Evolutionary conservation across 2,329 filamentous ascomycete species (phyloP).

Genomic region (Huntiella savannae): DNA sequence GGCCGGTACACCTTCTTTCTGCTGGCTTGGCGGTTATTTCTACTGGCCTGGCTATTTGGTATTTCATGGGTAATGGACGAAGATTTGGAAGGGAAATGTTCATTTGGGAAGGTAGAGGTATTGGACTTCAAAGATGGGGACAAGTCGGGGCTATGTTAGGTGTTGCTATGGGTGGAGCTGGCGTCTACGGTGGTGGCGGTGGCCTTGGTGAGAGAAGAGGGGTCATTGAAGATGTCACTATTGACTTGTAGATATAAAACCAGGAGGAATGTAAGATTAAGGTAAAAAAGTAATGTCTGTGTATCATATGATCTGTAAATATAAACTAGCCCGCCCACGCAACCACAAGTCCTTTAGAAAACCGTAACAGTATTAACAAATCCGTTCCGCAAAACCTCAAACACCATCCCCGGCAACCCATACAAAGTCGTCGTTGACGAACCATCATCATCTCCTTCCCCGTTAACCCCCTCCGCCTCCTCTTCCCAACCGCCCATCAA

Average conservation of each 20-base stretch:
- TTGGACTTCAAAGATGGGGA: conserved; percentile 19
- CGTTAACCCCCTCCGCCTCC: conserved; percentile 22
- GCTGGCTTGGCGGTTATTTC: conserved; percentile 16
- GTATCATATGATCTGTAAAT: neutral
- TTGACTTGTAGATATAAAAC: conserved; percentile 8
- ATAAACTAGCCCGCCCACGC: neutral
- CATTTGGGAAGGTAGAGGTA: too few relatives aligned
- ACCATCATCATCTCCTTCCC: conserved; percentile 30
- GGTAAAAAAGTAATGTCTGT: neutral
- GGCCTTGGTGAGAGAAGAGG: neutral
- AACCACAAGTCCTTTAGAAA: conserved; percentile 36
- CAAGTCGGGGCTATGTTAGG: conserved; percentile 28
- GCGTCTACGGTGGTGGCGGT: conserved; percentile 1
- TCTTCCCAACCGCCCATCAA: conserved; percentile 76
- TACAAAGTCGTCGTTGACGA: conserved; percentile 62
- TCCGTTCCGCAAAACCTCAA: conserved; percentile 89
- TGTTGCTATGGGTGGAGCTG: conserved; percentile 10
- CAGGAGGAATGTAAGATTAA: neutral
- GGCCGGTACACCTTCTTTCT: conserved; percentile 12
- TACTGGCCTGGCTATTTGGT: too few relatives aligned
- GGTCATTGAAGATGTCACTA: conserved; percentile 6
- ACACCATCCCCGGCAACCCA: conserved; percentile 82
- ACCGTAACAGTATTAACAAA: conserved; percentile 78
- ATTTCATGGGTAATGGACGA: too few relatives aligned
- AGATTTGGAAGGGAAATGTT: too few relatives aligned